phyloP scores from a whole-genome alignment of 345 rosid genomes.

The Citrus maxima region DNA sequence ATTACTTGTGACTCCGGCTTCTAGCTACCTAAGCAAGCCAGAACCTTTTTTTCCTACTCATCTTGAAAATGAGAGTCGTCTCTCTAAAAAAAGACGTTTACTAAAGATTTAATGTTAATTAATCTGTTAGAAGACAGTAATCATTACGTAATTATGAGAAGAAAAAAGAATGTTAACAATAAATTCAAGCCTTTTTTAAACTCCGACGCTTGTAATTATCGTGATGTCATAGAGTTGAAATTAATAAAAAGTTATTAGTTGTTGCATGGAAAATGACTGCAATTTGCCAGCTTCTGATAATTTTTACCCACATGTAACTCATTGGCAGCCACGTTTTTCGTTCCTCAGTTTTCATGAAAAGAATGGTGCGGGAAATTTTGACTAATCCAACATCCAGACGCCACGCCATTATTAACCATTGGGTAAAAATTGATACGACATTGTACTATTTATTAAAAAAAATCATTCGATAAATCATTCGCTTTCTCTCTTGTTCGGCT shows the following conservation, averaged over 20 bases:
- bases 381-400: background rate
- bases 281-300: background rate
- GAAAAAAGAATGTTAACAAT: background rate
- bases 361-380: background rate
- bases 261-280: background rate
- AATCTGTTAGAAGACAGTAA: background rate
- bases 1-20: background rate
- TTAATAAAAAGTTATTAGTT: background rate
- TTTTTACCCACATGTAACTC: too few species aligned
- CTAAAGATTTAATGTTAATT: background rate
- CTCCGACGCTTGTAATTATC: background rate
- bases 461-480: background rate
- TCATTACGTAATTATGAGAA: background rate
- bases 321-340: background rate
- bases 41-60: background rate
- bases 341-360: background rate
- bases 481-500: too few species aligned
- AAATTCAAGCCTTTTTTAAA: background rate
- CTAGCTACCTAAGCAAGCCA: background rate
- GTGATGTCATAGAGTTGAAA: background rate
- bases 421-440: background rate
- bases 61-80: background rate
- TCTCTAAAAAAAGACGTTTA: background rate
- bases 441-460: too few species aligned
- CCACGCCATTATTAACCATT: background rate